Conservation (phyloP, 2,329 filamentous ascomycete species). For the Xylariaceae sp. region DNA sequence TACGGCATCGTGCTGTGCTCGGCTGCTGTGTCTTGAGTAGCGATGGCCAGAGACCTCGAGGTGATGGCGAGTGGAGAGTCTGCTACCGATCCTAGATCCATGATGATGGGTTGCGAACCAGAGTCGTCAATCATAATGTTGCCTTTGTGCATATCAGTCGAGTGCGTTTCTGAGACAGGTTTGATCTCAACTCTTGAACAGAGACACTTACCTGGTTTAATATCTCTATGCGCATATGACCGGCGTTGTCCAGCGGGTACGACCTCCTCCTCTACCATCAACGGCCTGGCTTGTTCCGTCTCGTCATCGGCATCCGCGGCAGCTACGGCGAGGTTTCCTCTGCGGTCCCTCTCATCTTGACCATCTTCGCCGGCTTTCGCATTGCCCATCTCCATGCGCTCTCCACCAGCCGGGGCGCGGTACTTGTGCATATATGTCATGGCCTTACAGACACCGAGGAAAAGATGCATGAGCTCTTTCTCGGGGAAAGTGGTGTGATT, state of each 20-base stretch:
- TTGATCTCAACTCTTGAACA: not conserved
- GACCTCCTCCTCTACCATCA: constrained; percentile 78
- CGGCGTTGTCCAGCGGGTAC: constrained; percentile 66
- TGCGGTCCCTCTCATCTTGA: constrained; percentile 34
- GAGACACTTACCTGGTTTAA: constrained; percentile 76
- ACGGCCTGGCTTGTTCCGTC: constrained; percentile 72
- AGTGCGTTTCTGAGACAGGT: constrained; percentile 1
- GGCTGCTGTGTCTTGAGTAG: constrained; percentile 89
- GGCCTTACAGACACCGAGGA: constrained; percentile 87
- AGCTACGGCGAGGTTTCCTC: constrained; percentile 35
- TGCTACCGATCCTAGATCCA: constrained; percentile 93
- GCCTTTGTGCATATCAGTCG: constrained; percentile 41
- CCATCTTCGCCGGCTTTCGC: constrained; percentile 39
- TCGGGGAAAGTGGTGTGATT: constrained; percentile 92
- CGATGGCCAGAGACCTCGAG: constrained; percentile 82
- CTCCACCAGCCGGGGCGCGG: constrained; percentile 48
- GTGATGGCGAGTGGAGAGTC: constrained; percentile 87
- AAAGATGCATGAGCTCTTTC: constrained; percentile 80
- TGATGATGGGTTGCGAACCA: constrained; percentile 84
- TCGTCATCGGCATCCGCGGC: constrained; percentile 65
- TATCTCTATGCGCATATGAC: constrained; percentile 92
- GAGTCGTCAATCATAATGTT: constrained; percentile 99
- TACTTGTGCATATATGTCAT: constrained; percentile 92
- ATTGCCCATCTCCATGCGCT: constrained; percentile 53
- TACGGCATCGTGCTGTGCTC: constrained; percentile 99